These are phyloP conservation scores for Mycosarcoma mackinlayi DNA, from an alignment of 1,284 basidiomycete genomes.

Conservation along the genomic window DNA sequence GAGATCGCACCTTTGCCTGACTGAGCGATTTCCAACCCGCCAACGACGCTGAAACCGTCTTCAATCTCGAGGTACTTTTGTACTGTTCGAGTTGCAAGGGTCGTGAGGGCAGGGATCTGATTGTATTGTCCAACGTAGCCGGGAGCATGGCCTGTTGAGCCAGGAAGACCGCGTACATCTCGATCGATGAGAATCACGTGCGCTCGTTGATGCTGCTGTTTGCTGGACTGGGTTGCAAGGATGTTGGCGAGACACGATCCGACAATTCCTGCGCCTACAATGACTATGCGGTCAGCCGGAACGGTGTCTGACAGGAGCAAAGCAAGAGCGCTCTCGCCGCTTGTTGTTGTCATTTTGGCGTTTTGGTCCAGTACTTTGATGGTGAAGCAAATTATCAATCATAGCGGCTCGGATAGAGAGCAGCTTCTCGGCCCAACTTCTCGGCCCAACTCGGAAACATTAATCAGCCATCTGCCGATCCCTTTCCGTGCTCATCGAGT, in stretches of 20 bases:
- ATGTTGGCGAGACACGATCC: conserved; percentile 11
- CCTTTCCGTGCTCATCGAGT: too few relatives aligned
- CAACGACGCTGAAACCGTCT: conserved; percentile 1
- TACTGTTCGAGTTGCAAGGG: conserved; percentile 4
- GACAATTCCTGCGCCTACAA: conserved; percentile 17
- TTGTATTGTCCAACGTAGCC: conserved; percentile 25
- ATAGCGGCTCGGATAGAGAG: too few relatives aligned
- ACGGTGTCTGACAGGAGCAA: neutral
- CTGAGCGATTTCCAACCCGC: conserved; percentile 7
- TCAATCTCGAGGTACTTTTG: conserved; percentile 3
- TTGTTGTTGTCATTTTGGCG: too few relatives aligned
- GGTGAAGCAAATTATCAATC: too few relatives aligned
- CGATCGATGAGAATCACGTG: conserved; percentile 17
- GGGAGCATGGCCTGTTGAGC: conserved; percentile 15
- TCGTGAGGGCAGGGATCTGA: conserved; percentile 8
- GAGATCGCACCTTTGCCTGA: neutral
- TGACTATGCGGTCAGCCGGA: conserved; percentile 1
- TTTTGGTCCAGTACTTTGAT: too few relatives aligned
- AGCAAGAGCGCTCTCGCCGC: too few relatives aligned
- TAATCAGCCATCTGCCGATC: too few relatives aligned
- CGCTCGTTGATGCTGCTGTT: neutral
- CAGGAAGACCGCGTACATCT: conserved; percentile 2
- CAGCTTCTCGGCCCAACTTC: too few relatives aligned
- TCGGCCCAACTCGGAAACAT: too few relatives aligned
- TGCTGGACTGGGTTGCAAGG: neutral